Evolutionary conservation across 192 early-diverging fungal genomes (phyloP).

Genomic region (Irineochytrium annulatum): DNA sequence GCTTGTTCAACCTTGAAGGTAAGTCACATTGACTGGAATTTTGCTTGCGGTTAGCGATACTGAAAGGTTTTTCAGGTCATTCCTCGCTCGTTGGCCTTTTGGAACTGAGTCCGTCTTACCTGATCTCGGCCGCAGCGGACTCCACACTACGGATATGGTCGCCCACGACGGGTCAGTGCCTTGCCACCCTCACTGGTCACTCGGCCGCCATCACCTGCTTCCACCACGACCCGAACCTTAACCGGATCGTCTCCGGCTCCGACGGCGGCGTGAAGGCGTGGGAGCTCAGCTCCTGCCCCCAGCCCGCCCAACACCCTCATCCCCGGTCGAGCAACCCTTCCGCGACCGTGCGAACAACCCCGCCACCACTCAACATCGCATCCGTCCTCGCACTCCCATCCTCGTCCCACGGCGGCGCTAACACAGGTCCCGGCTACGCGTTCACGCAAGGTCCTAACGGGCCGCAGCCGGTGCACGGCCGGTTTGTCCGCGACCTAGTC

Average conservation of each 20-base stretch:
- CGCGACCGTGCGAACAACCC: neutral
- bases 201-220: slow-evolving; percentile 94
- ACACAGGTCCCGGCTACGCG: slow-evolving; percentile 18
- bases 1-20: slow-evolving; percentile 71
- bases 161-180: slow-evolving; percentile 60
- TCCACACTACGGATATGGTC: slow-evolving; percentile 91
- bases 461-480: slow-evolving; percentile 52
- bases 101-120: slow-evolving; percentile 73
- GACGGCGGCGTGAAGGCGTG: slow-evolving; percentile 94
- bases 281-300: slow-evolving; percentile 74
- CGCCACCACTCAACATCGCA: neutral
- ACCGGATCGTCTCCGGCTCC: slow-evolving; percentile 90
- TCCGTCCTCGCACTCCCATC: neutral
- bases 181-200: slow-evolving; percentile 67
- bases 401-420: neutral
- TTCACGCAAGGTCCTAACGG: slow-evolving; percentile 43
- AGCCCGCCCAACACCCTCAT: neutral
- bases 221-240: slow-evolving; percentile 85
- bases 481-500: slow-evolving; percentile 78
- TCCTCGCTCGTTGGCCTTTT: slow-evolving; percentile 89
- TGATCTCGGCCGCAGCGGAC: slow-evolving; percentile 96
- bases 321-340: too few relatives aligned
- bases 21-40: too few relatives aligned
- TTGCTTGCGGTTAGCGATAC: too few relatives aligned
- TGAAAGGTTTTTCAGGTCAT: too few relatives aligned